Percentiles rank a stretch among this genome's conserved stretches.
Conservation (phyloP, 2,329 filamentous ascomycete species). For the Delphinella strobiligena region DNA sequence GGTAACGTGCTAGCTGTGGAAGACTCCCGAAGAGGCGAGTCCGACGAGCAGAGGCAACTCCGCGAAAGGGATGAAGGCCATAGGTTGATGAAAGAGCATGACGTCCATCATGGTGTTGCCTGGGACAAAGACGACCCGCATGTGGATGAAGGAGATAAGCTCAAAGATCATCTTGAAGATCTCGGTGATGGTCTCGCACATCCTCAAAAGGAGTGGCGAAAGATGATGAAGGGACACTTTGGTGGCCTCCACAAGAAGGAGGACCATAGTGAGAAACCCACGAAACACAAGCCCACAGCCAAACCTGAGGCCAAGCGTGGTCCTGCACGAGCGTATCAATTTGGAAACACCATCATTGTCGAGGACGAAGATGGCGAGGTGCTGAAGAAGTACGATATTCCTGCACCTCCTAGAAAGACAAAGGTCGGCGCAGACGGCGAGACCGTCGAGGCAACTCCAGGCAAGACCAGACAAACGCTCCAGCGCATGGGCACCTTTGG, state of each 20-base stretch:
- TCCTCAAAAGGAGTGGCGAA: slow-evolving; percentile 26
- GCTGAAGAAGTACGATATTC: slow-evolving; percentile 70
- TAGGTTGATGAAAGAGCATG: slow-evolving; percentile 41
- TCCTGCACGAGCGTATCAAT: slow-evolving; percentile 73
- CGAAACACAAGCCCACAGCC: slow-evolving; percentile 21
- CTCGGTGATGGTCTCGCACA: slow-evolving; percentile 44
- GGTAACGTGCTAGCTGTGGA: slow-evolving; percentile 71
- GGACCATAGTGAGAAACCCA: slow-evolving; percentile 15
- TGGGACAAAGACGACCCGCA: slow-evolving; percentile 35
- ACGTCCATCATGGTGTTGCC: slow-evolving; percentile 30
- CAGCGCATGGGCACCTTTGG: slow-evolving; percentile 43
- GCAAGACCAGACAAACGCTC: slow-evolving; percentile 30
- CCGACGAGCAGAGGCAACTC: slow-evolving; percentile 48
- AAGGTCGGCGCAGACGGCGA: slow-evolving; percentile 30
- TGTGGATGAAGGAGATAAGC: slow-evolving; percentile 28
- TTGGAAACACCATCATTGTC: slow-evolving; percentile 80
- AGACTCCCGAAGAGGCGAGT: slow-evolving; percentile 27
- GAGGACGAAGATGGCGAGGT: slow-evolving; percentile 81
- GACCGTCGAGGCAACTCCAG: slow-evolving; percentile 15
- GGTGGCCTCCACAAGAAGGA: slow-evolving; percentile 33
- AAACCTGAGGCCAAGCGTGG: slow-evolving; percentile 39
- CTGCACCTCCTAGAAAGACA: slow-evolving; percentile 36
- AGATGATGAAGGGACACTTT: slow-evolving; percentile 31
- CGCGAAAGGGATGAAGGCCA: slow-evolving; percentile 44
- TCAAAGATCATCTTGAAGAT: slow-evolving; percentile 51